Base-by-base conservation (phyloP, 345 rosid species). In the Stellera chamaejasme region DNA sequence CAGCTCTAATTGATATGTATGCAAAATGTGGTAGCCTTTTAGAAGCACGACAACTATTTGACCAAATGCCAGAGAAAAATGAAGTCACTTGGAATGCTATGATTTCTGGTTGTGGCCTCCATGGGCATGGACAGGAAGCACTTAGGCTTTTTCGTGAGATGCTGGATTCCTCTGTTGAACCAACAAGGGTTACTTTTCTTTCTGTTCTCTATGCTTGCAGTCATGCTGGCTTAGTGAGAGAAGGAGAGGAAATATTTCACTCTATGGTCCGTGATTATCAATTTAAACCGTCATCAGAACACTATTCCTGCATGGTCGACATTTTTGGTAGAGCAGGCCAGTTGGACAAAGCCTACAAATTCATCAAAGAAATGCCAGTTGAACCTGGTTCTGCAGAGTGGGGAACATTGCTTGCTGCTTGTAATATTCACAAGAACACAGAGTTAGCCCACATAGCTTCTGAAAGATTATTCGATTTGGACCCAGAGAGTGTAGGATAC, bases 1-100 rank as follows among this genome's bases (percentile, higher is more conserved):
- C 85, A 44, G 82, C 88, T 65, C 59, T 84, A 56, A 70, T 84
- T 19, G 92, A 84, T 63, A 84, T 82, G 92, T 76, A 79, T 68
- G 82, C 83, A 12, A 84, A 84, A 63, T 82, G 88, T 69, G 92
- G 92, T 27, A 76, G 73, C 73, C 72, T 79, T 45, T 61, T 2
- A 15, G 82, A 76, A 69, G 88, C 92, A 58, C 69, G 75, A 13
- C 55, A 46, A 39, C 52, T 79, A 57, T 84, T 84, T 69, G 78
- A 84, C 54, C 58, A 3, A 49, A 72, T 72, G 69, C 68, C 66
- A 0, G 71, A 66, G 63, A 84, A 77, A 72, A 79, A 80, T 66
- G 83, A 64, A 56, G 85, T 84, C 14, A 79, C 88, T 66, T 84
- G 92, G 92, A 84, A 82, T 54, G 69, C 88, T 28, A 82, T 84